phyloP scores from a whole-genome alignment of 2,329 filamentous ascomycete genomes.

The Tolypocladium amazonense region DNA sequence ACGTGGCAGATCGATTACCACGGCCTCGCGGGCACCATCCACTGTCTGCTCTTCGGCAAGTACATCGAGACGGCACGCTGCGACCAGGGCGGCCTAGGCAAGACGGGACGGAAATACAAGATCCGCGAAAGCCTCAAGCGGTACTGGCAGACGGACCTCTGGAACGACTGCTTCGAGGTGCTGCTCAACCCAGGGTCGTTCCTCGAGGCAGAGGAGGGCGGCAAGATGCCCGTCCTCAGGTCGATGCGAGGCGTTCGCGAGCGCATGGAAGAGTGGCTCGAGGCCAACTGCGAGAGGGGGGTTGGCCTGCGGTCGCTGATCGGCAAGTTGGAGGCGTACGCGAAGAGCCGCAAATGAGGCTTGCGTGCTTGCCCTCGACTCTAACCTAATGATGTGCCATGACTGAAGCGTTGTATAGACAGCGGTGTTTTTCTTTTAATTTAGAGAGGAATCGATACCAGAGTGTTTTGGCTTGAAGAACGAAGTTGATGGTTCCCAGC shows the following conservation, averaged over 20 bases:
- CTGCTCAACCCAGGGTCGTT: slow-evolving; percentile 71
- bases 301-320: slow-evolving; percentile 61
- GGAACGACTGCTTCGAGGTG: slow-evolving; percentile 72
- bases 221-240: slow-evolving; percentile 61
- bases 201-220: slow-evolving; percentile 52
- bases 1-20: slow-evolving; percentile 97
- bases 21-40: slow-evolving; percentile 78
- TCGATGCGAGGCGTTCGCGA: slow-evolving; percentile 60
- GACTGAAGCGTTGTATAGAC: neutral
- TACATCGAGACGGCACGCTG: slow-evolving; percentile 74
- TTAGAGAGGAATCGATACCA: neutral
- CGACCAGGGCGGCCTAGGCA: slow-evolving; percentile 44
- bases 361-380: neutral
- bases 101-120: slow-evolving; percentile 57
- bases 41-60: slow-evolving; percentile 83
- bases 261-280: slow-evolving; percentile 77
- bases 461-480: neutral
- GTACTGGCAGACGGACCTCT: slow-evolving; percentile 95
- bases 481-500: neutral
- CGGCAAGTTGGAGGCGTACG: slow-evolving; percentile 47
- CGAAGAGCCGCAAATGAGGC: slow-evolving; percentile 22
- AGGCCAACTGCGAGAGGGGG: slow-evolving; percentile 72
- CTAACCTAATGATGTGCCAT: neutral
- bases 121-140: slow-evolving; percentile 78
- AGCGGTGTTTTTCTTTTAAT: neutral